Conservation (phyloP, 257 asterid genomes). For the Rubia yunnanensis region DNA sequence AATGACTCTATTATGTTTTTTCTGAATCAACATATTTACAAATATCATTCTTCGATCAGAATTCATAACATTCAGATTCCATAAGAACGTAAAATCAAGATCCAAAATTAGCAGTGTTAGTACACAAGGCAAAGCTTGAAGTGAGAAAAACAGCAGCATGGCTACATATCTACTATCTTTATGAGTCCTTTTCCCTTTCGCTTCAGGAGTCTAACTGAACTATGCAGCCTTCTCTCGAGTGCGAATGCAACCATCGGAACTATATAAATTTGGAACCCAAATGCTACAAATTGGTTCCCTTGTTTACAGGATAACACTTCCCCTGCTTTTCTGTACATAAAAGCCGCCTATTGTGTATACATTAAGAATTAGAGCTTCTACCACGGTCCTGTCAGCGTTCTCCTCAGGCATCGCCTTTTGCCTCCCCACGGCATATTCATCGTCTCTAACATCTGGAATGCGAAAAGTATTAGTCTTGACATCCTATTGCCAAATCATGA, state of each 20-base stretch:
- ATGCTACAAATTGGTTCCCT: constrained; percentile 18
- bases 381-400: constrained; percentile 90
- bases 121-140: background rate
- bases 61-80: background rate
- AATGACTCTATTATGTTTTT: background rate
- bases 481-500: too few relatives aligned
- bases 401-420: constrained; percentile 53
- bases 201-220: background rate
- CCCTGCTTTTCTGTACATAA: constrained; percentile 17
- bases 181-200: background rate
- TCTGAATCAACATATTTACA: background rate
- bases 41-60: background rate
- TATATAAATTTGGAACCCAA: constrained; percentile 6
- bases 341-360: constrained; percentile 14
- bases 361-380: constrained; percentile 17
- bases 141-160: background rate
- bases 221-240: constrained; percentile 1
- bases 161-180: background rate
- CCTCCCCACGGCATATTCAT: constrained; percentile 41
- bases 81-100: background rate
- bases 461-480: background rate
- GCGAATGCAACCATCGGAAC: background rate
- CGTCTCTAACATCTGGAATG: constrained; percentile 44
- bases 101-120: background rate
- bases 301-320: constrained; percentile 8